Evolutionary conservation across 352 stramenopile genomes (phyloP).

Genomic region (Thalassiosira livingstoniorum): DNA sequence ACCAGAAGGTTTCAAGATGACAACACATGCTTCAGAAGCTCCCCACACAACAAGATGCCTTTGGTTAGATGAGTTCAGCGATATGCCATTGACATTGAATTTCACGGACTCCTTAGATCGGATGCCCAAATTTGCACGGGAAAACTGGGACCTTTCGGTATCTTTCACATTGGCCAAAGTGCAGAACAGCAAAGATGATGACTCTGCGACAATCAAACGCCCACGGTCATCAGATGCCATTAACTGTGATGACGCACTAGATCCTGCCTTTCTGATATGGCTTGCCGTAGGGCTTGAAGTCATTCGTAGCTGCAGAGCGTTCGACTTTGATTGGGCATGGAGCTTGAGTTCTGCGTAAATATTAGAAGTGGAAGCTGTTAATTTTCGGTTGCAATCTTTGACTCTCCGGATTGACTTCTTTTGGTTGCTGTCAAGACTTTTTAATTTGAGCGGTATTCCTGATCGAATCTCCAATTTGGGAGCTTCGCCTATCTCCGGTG

Average conservation of each 20-base stretch:
- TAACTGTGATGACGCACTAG: slow-evolving; percentile 40
- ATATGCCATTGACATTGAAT: slow-evolving; percentile 78
- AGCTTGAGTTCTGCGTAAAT: too few species aligned
- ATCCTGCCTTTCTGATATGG: slow-evolving; percentile 57
- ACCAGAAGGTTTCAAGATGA: slow-evolving; percentile 67
- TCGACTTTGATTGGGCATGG: slow-evolving; percentile 59
- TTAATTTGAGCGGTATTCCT: slow-evolving; percentile 54
- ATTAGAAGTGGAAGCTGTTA: too few species aligned
- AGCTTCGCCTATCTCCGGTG: slow-evolving; percentile 10
- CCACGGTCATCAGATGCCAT: slow-evolving; percentile 76
- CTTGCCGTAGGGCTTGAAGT: slow-evolving; percentile 48
- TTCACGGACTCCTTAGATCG: slow-evolving; percentile 63
- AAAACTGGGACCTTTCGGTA: slow-evolving; percentile 49
- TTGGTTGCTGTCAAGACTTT: slow-evolving; percentile 37
- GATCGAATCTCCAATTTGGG: slow-evolving; percentile 54
- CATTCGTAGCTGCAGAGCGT: slow-evolving; percentile 65
- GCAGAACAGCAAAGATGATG: slow-evolving; percentile 75
- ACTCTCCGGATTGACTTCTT: too few species aligned
- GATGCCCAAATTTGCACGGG: slow-evolving; percentile 69
- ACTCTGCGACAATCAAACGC: slow-evolving; percentile 75
- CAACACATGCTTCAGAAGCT: slow-evolving; percentile 66
- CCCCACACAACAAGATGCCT: slow-evolving; percentile 81
- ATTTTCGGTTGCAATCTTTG: too few species aligned
- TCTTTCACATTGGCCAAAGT: slow-evolving; percentile 65
- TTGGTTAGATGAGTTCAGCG: slow-evolving; percentile 70